phyloP scores from a whole-genome alignment of 1,284 basidiomycete species.

The Acaromyces ingoldii region DNA sequence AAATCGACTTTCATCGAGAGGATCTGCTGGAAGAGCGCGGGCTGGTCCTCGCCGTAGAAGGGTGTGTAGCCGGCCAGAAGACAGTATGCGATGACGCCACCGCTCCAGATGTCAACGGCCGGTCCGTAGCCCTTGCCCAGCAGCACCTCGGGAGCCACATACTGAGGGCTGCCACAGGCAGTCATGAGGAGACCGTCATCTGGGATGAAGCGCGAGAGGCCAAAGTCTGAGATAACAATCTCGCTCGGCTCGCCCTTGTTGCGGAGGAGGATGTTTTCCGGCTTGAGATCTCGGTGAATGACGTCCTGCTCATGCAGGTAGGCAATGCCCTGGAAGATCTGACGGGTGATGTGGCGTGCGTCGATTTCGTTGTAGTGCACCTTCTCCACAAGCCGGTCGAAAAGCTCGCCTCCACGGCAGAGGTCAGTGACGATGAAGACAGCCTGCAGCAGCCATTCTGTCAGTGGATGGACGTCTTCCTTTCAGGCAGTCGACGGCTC shows the following conservation, averaged over 20 bases:
- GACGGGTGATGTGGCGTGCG: slow-evolving; percentile 43
- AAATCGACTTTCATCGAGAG: slow-evolving; percentile 44
- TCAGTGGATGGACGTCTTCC: too few relatives aligned
- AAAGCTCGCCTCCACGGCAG: slow-evolving; percentile 47
- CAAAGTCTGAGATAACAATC: slow-evolving; percentile 49
- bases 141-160: slow-evolving; percentile 49
- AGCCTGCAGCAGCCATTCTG: slow-evolving; percentile 8
- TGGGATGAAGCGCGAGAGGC: slow-evolving; percentile 45
- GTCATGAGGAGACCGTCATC: slow-evolving; percentile 46
- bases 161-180: slow-evolving; percentile 48
- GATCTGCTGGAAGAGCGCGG: slow-evolving; percentile 44
- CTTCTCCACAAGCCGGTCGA: slow-evolving; percentile 45
- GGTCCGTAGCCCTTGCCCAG: slow-evolving; percentile 46
- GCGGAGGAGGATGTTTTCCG: slow-evolving; percentile 47
- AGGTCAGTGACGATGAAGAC: slow-evolving; percentile 50
- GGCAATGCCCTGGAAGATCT: slow-evolving; percentile 42
- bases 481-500: too few relatives aligned
- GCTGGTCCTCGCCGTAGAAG: slow-evolving; percentile 47
- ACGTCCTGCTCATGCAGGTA: slow-evolving; percentile 47
- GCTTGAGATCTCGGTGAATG: slow-evolving; percentile 49
- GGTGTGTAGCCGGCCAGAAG: slow-evolving; percentile 50
- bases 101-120: slow-evolving; percentile 47
- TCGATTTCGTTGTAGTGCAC: slow-evolving; percentile 47
- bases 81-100: slow-evolving; percentile 48
- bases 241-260: slow-evolving; percentile 32